phyloP scores from a whole-genome alignment of 371 early-diverging fungal genomes.

The Apophysomyces trapeziformis region DNA sequence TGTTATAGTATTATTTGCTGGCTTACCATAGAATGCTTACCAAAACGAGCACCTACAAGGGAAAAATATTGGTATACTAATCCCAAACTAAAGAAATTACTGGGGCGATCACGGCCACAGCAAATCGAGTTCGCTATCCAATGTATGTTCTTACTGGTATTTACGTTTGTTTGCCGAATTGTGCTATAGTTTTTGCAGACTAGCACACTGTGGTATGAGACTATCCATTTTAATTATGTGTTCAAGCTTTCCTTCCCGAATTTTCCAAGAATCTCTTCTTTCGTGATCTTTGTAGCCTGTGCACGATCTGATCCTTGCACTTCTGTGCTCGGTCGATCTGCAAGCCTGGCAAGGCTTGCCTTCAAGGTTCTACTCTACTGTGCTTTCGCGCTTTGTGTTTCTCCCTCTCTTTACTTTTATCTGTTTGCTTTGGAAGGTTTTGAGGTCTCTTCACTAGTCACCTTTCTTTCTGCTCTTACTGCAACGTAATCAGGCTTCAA shows the following conservation, averaged over 20 bases:
- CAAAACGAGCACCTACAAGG: background rate
- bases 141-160: background rate
- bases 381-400: too few species aligned
- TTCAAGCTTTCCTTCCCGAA: background rate
- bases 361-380: too few species aligned
- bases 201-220: background rate
- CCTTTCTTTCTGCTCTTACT: too few species aligned
- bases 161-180: background rate
- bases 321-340: too few species aligned
- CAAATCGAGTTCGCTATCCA: background rate
- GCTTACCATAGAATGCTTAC: background rate
- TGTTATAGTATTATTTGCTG: background rate
- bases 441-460: too few species aligned
- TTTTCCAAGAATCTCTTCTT: too few species aligned
- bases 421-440: too few species aligned
- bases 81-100: background rate
- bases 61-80: background rate
- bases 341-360: too few species aligned
- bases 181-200: background rate
- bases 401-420: too few species aligned
- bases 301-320: too few species aligned
- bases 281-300: too few species aligned
- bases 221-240: background rate
- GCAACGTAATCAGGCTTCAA: too few species aligned
- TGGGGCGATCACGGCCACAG: background rate